Conservation (phyloP, 2,329 filamentous ascomycete species). For the Cladophialophora bantiana region DNA sequence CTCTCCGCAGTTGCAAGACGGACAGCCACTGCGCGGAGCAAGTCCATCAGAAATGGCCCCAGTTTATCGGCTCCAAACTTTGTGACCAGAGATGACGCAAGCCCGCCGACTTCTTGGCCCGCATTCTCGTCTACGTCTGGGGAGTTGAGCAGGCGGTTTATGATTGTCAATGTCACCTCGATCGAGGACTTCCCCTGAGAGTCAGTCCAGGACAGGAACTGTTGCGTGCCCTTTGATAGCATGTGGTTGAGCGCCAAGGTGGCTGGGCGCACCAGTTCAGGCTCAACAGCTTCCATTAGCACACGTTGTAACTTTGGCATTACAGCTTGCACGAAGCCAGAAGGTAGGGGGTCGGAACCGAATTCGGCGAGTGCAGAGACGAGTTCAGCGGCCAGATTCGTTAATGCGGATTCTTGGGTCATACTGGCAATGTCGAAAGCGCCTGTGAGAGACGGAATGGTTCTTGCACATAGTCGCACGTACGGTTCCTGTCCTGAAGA, state of each 20-base stretch:
- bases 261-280: constrained; percentile 84
- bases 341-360: constrained; percentile 82
- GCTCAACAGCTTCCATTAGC: constrained; percentile 82
- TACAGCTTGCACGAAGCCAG: constrained; percentile 81
- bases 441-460: constrained; percentile 83
- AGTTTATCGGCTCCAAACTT: constrained; percentile 91
- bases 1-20: constrained; percentile 82
- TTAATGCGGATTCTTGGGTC: constrained; percentile 82
- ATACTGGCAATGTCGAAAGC: constrained; percentile 88
- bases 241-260: constrained; percentile 89
- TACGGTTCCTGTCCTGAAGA: constrained; percentile 72
- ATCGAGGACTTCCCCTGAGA: constrained; percentile 80
- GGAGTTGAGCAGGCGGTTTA: constrained; percentile 81
- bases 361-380: constrained; percentile 81
- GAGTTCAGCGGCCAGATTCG: constrained; percentile 85
- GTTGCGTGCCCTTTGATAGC: constrained; percentile 85
- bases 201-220: constrained; percentile 87
- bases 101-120: constrained; percentile 91
- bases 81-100: constrained; percentile 93
- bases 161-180: constrained; percentile 87
- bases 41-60: constrained; percentile 85
- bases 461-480: constrained; percentile 79
- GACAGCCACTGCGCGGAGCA: constrained; percentile 86
- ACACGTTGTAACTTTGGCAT: constrained; percentile 87
- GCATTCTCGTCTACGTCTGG: constrained; percentile 88